Base-by-base conservation (phyloP, 805 yeast genomes). In the Teunomyces stri region DNA sequence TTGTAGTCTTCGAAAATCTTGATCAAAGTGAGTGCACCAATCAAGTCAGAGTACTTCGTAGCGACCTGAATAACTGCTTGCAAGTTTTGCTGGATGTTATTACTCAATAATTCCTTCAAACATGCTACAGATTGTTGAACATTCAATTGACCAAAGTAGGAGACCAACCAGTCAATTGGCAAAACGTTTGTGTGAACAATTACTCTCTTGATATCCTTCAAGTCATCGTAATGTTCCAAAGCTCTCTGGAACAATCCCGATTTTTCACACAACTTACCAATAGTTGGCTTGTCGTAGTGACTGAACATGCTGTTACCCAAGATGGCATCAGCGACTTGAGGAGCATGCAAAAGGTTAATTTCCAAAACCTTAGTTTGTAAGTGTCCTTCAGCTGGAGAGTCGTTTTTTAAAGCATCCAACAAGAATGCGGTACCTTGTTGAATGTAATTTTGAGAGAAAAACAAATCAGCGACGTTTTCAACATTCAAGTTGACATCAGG, bases 251-350 rank as follows among this genome's bases (percentile, higher is more conserved):
- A 84, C 55, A 94, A 78, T 15, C 97, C 98, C n/a, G 96, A 92
- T 70, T 89, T 89, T 72, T 94, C 99, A 68, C 97, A 84, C 55
- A 95, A 78, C 49, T 84, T 79, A 18, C 98, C 99, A 63, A 94
- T 85, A 31, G 95, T 85, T 58, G 95, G 90, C 59, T 89, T 87
- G 68, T 94, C 99, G 68, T 89, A 94, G 65, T 91, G 97, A 55
- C 91, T 82, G 74, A 95, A 94, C 89, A 94, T 92, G 51, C 85
- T 84, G 69, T 92, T 94, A 51, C 97, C 97, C 60, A 94, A 78
- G 56, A 94, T 94, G 16, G 99, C 99, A 70, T 94, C 99, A 37
- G 99, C 99, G 48, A 94, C 99, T 77, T 94, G 99, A 44, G 99
- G 99, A 13, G 99, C 99, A 66, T 91, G 95, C 64, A 89, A 68